Evolutionary conservation across 768 basidiomycete species (phyloP), one percentile per base, ranked within the genome.

Genomic region (Phanerochaete carnosa): DNA sequence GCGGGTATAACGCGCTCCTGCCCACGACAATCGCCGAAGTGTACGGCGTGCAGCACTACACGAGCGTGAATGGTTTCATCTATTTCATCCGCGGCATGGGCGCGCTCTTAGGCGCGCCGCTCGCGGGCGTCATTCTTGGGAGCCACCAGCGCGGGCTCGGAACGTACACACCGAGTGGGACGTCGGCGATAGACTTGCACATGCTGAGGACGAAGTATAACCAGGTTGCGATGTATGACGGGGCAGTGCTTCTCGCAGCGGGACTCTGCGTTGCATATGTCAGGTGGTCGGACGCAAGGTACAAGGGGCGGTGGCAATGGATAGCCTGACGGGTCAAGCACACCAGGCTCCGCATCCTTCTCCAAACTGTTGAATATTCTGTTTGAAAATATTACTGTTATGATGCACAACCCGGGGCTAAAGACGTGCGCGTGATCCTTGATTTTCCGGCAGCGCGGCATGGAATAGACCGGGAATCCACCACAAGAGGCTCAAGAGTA

Each of bases 21-120:
- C 78, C 78, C 4, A 79, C 79, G 8, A 76, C 77, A 0, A 76
- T 78, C 59, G 72, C 76, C 1, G 78, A 79, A 43, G 70, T 80
- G 11, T 80, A 77, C 60, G 78, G 78, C 2, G 69, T 73, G 25
- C 75, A 77, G 57, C 75, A 80, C 55, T 79, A 79, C 62, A 66
- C 76, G 25, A 69, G 74, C 56, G 76, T 79, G 46, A 80, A 79
- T 60, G 73, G 73, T 1, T 71, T 72, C 37, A 70, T 79, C 50
- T 78, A 79, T 61, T 76, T 78, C 64, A 68, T 79, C 30, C 76
- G 78, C 7, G 78, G 78, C 4, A 55, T 79, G 4, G 78, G 78
- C 2, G 71, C 75, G 0, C 61, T 80, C 6, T 65, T 76, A 32
- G 79, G 78, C 2, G 77, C 79, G 15, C 79, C 79, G 0, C 62